phyloP scores from a whole-genome alignment of 2,329 filamentous ascomycete species.

The Exophiala lecanii-corni region DNA sequence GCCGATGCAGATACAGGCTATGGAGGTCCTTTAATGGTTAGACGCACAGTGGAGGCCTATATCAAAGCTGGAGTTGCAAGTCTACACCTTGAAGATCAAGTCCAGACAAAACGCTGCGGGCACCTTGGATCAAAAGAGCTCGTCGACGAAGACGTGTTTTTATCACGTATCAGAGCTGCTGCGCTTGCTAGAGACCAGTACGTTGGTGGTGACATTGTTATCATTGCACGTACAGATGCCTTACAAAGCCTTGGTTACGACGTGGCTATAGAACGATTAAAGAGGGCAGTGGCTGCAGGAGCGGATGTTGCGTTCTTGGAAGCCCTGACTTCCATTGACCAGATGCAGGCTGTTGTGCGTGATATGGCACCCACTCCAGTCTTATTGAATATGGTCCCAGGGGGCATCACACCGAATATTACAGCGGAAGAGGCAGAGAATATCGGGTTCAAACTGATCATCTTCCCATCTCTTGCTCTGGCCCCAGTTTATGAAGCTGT shows the following conservation, averaged over 20 bases:
- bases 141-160: constrained; percentile 33
- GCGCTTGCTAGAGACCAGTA: constrained; percentile 36
- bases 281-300: constrained; percentile 35
- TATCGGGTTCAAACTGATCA: constrained; percentile 40
- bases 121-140: constrained; percentile 38
- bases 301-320: constrained; percentile 41
- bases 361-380: constrained; percentile 38
- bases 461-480: constrained; percentile 38
- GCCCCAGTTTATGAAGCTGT: constrained; percentile 37
- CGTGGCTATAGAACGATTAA: constrained; percentile 34
- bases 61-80: constrained; percentile 50
- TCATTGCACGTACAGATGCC: constrained; percentile 41
- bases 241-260: constrained; percentile 34
- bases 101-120: constrained; percentile 36
- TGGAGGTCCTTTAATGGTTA: constrained; percentile 44
- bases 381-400: constrained; percentile 43
- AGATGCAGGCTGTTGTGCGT: constrained; percentile 31
- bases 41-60: constrained; percentile 48
- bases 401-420: constrained; percentile 37
- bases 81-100: constrained; percentile 53
- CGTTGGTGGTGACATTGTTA: constrained; percentile 37
- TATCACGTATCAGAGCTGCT: constrained; percentile 36
- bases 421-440: constrained; percentile 35
- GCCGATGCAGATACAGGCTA: constrained; percentile 52
- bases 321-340: constrained; percentile 36